A percentile compares a stretch with the other conserved stretches of the same genome.
Conservation (phyloP, 1,139 yeast species). For the Lodderomyces pseudojiufengensis region DNA sequence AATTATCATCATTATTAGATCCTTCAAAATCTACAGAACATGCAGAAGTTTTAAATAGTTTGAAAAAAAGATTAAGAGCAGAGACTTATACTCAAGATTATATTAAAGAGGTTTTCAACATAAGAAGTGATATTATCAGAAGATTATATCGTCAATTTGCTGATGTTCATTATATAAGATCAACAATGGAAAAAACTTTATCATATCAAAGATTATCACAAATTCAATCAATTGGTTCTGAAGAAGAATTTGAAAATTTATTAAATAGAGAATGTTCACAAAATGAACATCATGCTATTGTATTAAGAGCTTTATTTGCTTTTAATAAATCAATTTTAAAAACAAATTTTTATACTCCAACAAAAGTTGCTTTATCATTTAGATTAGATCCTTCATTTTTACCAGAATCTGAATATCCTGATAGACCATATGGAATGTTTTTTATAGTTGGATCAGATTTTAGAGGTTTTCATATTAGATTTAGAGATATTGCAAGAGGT, state of each 20-base stretch:
- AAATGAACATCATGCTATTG: conserved; percentile 75
- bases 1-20: conserved; percentile 64
- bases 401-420: conserved; percentile 85
- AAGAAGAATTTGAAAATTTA: conserved; percentile 68
- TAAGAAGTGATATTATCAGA: conserved; percentile 69
- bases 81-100: conserved; percentile 90
- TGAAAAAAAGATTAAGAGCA: conserved; percentile 86
- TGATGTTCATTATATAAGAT: conserved; percentile 77
- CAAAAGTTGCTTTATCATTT: conserved; percentile 93
- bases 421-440: conserved; percentile 91
- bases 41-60: conserved; percentile 71
- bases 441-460: conserved; percentile 95
- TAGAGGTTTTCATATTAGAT: conserved; percentile 95
- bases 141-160: conserved; percentile 92
- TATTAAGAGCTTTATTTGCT: conserved; percentile 74
- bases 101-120: conserved; percentile 72
- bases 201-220: conserved; percentile 84
- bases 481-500: conserved; percentile 97
- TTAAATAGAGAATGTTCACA: conserved; percentile 73
- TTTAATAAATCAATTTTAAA: conserved; percentile 87
- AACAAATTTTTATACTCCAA: conserved; percentile 90
- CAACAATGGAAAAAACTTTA: conserved; percentile 73
- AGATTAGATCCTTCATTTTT: conserved; percentile 83
- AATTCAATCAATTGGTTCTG: conserved; percentile 70
- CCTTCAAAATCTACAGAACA: conserved; percentile 57